Evolutionary conservation across 2,329 filamentous ascomycete species (phyloP), one percentile per base, ranked within the genome.

Genomic region (Alternaria novae-zelandiae): DNA sequence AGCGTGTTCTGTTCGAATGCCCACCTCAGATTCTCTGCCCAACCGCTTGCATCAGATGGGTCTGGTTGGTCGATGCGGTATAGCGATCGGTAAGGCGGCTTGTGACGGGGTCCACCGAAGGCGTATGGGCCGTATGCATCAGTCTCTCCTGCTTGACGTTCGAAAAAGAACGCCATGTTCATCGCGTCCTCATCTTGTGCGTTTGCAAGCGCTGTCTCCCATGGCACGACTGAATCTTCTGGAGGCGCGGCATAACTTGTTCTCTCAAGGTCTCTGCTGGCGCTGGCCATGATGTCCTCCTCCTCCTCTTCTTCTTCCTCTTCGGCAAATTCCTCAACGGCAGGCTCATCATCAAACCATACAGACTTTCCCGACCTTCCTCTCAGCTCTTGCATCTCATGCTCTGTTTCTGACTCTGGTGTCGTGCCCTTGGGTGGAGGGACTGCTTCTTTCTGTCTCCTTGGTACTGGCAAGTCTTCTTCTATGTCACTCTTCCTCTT

Each of bases 21-120:
- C 70, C 71, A 75, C 9, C 71, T 59, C 12, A 75, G 26, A 20
- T 75, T 74, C 57, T 75, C 73, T 2, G 72, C 71, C 70, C 72
- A 77, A 13, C 50, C 62, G 41, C 69, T 69, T 15, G 64, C 30
- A 23, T 75, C 73, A 26, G 54, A 54, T 43, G 46, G 36, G 21
- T 67, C 20, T 25, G 67, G 70, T 6, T 54, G 56, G 3, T 36
- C 25, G 32, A 74, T 60, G 17, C 59, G 59, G 20, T 67, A 50
- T 2, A 74, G 69, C 20, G 51, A 26, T 20, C 71, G 72, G 56
- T 66, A 76, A 11, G 70, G 72, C 5, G 67, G 53, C 1, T 20
- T 28, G 5, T 45, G 30, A 5, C 73, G 69, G 7, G 70, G 72
- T 9, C 71, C 70, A 9, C 53, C 59, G 41, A 74, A 75, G 21